A percentile compares a stretch with the other conserved stretches of the same genome.
phyloP scores from a whole-genome alignment of 257 asterid species.

The Nicotiana tabacum region DNA sequence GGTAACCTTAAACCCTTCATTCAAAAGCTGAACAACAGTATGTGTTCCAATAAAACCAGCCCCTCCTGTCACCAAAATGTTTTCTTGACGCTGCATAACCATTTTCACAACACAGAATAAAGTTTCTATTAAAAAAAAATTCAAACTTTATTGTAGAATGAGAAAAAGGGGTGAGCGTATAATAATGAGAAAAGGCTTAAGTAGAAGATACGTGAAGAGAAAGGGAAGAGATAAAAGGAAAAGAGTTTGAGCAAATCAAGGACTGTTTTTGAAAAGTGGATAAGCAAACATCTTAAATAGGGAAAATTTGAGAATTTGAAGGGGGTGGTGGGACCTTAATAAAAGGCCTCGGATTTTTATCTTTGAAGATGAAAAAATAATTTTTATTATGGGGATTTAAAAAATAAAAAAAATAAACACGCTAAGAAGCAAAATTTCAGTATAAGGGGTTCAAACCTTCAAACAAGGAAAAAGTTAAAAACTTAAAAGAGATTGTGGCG shows the following conservation, averaged over 20 bases:
- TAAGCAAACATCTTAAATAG: not conserved
- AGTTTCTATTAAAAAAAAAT: not conserved
- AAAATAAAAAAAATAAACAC: too few relatives aligned
- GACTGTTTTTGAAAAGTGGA: not conserved
- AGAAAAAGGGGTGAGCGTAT: not conserved
- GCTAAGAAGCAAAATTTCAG: too few relatives aligned
- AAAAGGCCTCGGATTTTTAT: too few relatives aligned
- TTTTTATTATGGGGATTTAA: too few relatives aligned
- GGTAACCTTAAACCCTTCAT: slow-evolving; percentile 67
- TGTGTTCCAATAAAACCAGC: slow-evolving; percentile 98
- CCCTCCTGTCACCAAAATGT: slow-evolving; percentile 83
- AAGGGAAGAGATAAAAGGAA: not conserved
- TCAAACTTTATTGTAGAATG: not conserved
- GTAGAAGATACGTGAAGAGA: not conserved
- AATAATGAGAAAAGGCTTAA: not conserved
- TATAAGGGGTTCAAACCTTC: too few relatives aligned
- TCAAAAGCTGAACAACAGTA: slow-evolving; percentile 71
- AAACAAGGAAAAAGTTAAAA: too few relatives aligned
- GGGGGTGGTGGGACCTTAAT: not conserved
- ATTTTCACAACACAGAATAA: not conserved
- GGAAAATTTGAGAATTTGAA: not conserved
- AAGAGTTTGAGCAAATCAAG: not conserved
- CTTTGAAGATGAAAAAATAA: too few relatives aligned
- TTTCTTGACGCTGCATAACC: slow-evolving; percentile 15
- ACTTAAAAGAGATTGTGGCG: too few relatives aligned